Conservation (phyloP, 768 basidiomycete genomes). For the Daedalea quercina region DNA sequence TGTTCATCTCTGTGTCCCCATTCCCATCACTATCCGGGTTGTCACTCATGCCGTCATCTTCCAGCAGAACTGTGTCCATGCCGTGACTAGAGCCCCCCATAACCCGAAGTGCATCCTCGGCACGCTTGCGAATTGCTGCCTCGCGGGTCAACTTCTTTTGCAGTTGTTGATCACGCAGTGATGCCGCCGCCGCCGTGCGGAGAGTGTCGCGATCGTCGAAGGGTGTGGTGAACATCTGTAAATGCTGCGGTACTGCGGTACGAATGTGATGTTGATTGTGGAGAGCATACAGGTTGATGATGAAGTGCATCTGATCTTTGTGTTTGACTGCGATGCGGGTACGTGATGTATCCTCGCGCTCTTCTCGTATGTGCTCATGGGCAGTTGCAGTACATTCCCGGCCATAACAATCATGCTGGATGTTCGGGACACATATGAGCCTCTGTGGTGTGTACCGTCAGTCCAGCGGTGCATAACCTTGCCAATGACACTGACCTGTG, state of each 20-base stretch:
- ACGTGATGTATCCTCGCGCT: not conserved
- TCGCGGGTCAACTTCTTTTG: conserved; percentile 12
- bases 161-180: conserved; percentile 7
- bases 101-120: not conserved
- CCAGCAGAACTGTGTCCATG: too few relatives aligned
- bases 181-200: conserved; percentile 3
- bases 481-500: too few relatives aligned
- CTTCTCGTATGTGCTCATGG: too few relatives aligned
- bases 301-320: not conserved
- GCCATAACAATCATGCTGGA: too few relatives aligned
- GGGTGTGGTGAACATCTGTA: not conserved
- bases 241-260: not conserved
- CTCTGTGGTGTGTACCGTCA: too few relatives aligned
- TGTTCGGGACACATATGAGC: too few relatives aligned
- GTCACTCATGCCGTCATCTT: too few relatives aligned
- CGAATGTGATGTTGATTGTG: conserved; percentile 3
- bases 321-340: not conserved
- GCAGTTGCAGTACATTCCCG: too few relatives aligned
- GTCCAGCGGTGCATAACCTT: too few relatives aligned
- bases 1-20: too few relatives aligned
- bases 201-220: conserved; percentile 3
- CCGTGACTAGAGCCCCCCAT: too few relatives aligned
- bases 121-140: conserved; percentile 3
- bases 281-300: conserved; percentile 3
- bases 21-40: too few relatives aligned